Percentiles rank a stretch among this genome's conserved stretches.
These are phyloP conservation scores for Mycena floridula DNA, from an alignment of 768 basidiomycete species.

Conservation along the genomic window DNA sequence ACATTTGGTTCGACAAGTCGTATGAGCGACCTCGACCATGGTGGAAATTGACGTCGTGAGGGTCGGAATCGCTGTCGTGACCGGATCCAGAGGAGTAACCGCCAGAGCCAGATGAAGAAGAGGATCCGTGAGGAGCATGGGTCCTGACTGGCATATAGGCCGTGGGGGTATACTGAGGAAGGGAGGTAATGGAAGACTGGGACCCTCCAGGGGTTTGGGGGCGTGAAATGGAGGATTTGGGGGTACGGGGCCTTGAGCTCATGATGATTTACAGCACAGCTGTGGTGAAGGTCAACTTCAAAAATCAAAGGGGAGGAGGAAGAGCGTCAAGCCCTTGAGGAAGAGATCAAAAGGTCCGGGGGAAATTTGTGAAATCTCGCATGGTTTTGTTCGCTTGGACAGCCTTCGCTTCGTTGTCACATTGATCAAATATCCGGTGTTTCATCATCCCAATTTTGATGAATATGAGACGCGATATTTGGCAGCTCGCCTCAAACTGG, in stretches of 20 bases:
- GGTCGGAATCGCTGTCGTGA: conserved; percentile 2
- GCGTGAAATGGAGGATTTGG: too few species aligned
- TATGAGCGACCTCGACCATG: neutral
- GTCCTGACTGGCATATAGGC: neutral
- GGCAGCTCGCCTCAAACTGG: too few species aligned
- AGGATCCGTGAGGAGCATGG: neutral
- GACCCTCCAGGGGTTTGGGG: too few species aligned
- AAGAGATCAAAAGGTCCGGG: neutral
- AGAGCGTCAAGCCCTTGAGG: conserved; percentile 1
- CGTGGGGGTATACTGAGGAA: neutral
- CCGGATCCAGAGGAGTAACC: neutral
- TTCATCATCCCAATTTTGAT: too few species aligned
- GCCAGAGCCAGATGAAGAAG: too few species aligned
- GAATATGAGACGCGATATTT: too few species aligned
- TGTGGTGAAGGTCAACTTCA: neutral
- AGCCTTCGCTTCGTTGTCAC: neutral
- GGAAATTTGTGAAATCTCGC: neutral
- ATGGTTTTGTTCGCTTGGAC: neutral
- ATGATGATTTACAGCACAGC: neutral
- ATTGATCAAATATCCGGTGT: too few species aligned
- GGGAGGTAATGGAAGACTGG: too few species aligned
- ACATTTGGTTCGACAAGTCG: neutral
- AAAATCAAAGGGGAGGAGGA: neutral
- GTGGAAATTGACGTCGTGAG: conserved; percentile 1
- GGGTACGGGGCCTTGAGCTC: neutral